These are phyloP conservation scores for Quercus bicolor DNA, from an alignment of 306 rosid species.

Conservation along the genomic window DNA sequence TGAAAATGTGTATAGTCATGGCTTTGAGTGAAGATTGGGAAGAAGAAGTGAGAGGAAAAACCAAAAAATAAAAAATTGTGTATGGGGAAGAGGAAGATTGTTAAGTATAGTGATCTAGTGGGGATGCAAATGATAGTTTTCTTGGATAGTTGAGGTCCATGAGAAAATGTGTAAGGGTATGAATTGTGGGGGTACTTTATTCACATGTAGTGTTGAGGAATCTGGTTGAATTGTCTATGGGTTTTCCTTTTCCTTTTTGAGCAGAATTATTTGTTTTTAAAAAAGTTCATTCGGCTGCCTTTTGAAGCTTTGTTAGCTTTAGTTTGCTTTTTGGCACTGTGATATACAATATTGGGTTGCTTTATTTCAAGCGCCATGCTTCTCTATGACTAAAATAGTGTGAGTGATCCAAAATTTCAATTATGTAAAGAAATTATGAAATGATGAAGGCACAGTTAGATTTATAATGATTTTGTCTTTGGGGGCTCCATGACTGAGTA, in stretches of 20 bases:
- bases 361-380: conserved; percentile 24
- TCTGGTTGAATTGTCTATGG: conserved; percentile 53
- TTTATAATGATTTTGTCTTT: too few relatives aligned
- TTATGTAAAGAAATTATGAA: neutral
- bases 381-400: neutral
- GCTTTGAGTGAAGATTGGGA: conserved; percentile 15
- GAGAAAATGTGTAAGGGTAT: conserved; percentile 17
- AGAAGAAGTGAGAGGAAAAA: conserved; percentile 3
- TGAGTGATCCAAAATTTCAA: neutral
- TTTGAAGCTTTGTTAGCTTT: conserved; percentile 46
- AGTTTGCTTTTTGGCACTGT: conserved; percentile 27
- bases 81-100: neutral
- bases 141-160: neutral
- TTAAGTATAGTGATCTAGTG: too few relatives aligned
- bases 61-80: neutral
- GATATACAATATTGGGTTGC: conserved; percentile 2
- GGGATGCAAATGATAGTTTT: too few relatives aligned
- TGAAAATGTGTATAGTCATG: conserved; percentile 35
- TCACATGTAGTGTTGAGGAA: conserved; percentile 50
- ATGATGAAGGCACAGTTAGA: conserved; percentile 15
- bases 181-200: conserved; percentile 44
- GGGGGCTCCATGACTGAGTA: too few relatives aligned
- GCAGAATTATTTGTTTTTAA: conserved; percentile 16
- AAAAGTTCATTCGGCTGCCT: conserved; percentile 10
- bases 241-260: conserved; percentile 40